Evolutionary conservation across 345 rosid genomes (phyloP).

Genomic region (Hypericum androsaemum): DNA sequence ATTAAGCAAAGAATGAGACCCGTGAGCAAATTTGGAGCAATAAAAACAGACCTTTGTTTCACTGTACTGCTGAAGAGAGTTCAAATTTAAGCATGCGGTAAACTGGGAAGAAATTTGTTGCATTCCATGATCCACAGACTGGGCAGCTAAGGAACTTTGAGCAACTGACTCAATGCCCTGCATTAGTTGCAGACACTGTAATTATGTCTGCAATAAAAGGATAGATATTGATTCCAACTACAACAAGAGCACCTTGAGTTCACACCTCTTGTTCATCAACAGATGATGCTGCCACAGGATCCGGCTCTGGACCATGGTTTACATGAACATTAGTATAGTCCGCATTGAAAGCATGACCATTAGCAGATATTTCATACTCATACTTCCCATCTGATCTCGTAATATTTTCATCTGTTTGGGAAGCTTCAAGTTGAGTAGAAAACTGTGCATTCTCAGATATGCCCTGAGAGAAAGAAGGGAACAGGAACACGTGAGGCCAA

Average conservation of each 20-base stretch:
- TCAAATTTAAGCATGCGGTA: constrained; percentile 42
- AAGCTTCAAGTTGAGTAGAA: constrained; percentile 33
- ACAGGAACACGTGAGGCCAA: not conserved
- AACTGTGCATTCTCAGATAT: constrained; percentile 39
- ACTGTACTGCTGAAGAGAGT: constrained; percentile 32
- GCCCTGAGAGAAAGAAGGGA: constrained; percentile 28
- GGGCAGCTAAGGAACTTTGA: constrained; percentile 30
- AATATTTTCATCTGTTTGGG: constrained; percentile 44
- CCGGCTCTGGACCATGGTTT: constrained; percentile 37
- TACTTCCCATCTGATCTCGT: constrained; percentile 42
- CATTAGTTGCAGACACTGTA: constrained; percentile 5
- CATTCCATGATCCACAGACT: constrained; percentile 42
- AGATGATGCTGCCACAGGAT: constrained; percentile 41
- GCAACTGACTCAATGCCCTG: constrained; percentile 56
- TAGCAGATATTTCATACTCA: constrained; percentile 43
- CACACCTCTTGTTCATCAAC: constrained; percentile 52
- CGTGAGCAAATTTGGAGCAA: constrained; percentile 8
- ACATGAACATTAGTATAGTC: constrained; percentile 42
- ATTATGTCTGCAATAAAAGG: not conserved
- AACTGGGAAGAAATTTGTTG: constrained; percentile 68
- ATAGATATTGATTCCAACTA: not conserved
- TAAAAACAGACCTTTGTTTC: constrained; percentile 45
- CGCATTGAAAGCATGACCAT: constrained; percentile 45
- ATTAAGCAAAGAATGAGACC: constrained; percentile 2
- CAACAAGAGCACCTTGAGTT: constrained; percentile 9